Evolutionary conservation across 345 rosid species (phyloP), one percentile per base, ranked within the genome.

Genomic region (Arabis hirsuta): DNA sequence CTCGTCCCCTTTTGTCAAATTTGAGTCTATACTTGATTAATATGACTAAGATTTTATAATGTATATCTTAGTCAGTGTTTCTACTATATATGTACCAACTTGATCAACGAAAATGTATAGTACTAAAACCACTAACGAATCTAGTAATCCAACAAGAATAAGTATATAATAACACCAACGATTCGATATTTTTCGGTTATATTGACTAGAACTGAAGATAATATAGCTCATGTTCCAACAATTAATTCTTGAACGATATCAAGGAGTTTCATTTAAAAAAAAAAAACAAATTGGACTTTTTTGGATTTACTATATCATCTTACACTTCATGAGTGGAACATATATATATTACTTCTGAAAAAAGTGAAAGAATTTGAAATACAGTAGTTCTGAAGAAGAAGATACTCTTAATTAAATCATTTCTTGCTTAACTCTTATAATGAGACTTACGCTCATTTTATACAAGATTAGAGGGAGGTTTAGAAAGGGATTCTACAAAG

Each of bases 251-350:
- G 38, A 34, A 58, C 19, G 5, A 42, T 26, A 6, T 12, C 9
- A 39, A 38, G 7, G 9, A 60, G 22, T 34, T 16, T 46, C 16
- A 45, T 14, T 26, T 29, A 12, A 13, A 60, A 24, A 7, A 34
- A 8, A 11, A 55, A 27, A 4, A 13, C 36, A 36, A 36, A 7
- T 8, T 36, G 46, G 46, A 6, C 14, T 29, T 3, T 5, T 36
- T 31, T 56, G 0, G 0, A 31, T 14, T 41, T 41, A 71, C 53
- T 2, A 27, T 41, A 50, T 16, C 51, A 12, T 60, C 51, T 12
- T 43, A 12, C 68, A 62, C 14, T 71, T 62, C 36, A 6, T 38
- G 39, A 55, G 51, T 62, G 64, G 63, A 27, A n/a, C n/a, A n/a
- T n/a, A n/a, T n/a, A n/a, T n/a, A n/a, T n/a, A n/a, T n/a, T n/a